Evolutionary conservation across 202 grass and related monocot genomes (phyloP), one percentile per base, ranked within the genome.

Genomic region (Carex arenaria): DNA sequence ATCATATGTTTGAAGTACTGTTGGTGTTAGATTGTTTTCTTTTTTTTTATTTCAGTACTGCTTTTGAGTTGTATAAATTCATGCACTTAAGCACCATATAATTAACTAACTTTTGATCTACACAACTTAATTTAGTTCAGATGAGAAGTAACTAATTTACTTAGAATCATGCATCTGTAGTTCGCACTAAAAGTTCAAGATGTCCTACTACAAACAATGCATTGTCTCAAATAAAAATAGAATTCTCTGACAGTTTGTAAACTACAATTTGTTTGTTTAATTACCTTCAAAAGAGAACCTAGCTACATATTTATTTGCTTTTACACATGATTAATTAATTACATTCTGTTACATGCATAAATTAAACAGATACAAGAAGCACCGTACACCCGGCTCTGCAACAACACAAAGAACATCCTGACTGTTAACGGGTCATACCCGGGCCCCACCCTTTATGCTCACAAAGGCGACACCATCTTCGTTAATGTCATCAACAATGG

Each of bases 371-470:
- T 86, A 64, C 38, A 80, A 70, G 84, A 86, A 72, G 40, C 31
- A 43, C 1, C 65, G 6, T 81, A 86, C 77, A 86, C 77, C 54
- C 36, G 79, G 26, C 85, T 87, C 19, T 87, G 85, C 80, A 47
- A 61, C 20, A 40, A 42, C 26, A 87, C 85, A 0, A 87, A 67
- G 57, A 82, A 66, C 80, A 87, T 84, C 61, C 57, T 86, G 34
- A 84, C 73, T 10, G 61, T 88, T 31, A 88, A 88, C 4, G 86
- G 81, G 17, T 67, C 56, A 23, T 84, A 70, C 32, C 86, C 86
- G 0, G 81, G 86, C 10, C 86, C 81, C 7, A 84, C 64, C 3
- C 23, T 88, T 5, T 80, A 80, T 26, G 86, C 34, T 17, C 23
- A 2, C 61, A 61, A 64, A 22, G 74, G 54, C 12, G 73, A 80